phyloP scores from a whole-genome alignment of 2,329 filamentous ascomycete genomes.

The Tolypocladium endophyticum region DNA sequence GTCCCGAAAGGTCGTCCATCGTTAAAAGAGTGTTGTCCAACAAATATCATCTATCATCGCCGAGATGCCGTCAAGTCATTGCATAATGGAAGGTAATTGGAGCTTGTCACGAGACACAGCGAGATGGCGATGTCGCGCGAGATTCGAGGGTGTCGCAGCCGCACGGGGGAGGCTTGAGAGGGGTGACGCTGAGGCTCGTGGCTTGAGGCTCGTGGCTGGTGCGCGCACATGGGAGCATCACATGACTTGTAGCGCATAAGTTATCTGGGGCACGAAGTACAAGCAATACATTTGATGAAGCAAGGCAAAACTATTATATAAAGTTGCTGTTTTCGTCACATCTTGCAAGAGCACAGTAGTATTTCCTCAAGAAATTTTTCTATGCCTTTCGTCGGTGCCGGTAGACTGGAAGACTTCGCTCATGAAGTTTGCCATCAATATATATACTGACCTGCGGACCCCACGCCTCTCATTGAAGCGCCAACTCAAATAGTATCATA shows the following conservation, averaged over 20 bases:
- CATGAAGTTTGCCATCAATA: too few relatives aligned
- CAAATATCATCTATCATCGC: slow-evolving; percentile 14
- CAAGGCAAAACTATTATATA: background rate
- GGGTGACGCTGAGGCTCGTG: background rate
- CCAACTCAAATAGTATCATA: too few relatives aligned
- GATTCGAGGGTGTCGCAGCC: background rate
- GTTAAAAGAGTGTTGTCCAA: slow-evolving; percentile 13
- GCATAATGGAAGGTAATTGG: slow-evolving; percentile 3
- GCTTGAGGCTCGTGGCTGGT: background rate
- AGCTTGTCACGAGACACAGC: background rate
- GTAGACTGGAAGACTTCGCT: too few relatives aligned
- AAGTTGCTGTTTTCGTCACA: background rate
- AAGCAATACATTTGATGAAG: too few relatives aligned
- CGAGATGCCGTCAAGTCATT: slow-evolving; percentile 9
- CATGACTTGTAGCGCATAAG: background rate
- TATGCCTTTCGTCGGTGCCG: too few relatives aligned
- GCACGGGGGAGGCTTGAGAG: background rate
- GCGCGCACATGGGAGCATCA: background rate
- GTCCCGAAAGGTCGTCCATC: slow-evolving; percentile 53
- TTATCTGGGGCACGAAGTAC: too few relatives aligned
- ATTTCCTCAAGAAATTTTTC: background rate
- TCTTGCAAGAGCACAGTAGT: background rate
- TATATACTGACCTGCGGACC: too few relatives aligned
- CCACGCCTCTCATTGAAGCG: too few relatives aligned
- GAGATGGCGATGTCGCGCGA: background rate